phyloP scores from a whole-genome alignment of 768 basidiomycete genomes.

The Neoboletus brunneissimus region DNA sequence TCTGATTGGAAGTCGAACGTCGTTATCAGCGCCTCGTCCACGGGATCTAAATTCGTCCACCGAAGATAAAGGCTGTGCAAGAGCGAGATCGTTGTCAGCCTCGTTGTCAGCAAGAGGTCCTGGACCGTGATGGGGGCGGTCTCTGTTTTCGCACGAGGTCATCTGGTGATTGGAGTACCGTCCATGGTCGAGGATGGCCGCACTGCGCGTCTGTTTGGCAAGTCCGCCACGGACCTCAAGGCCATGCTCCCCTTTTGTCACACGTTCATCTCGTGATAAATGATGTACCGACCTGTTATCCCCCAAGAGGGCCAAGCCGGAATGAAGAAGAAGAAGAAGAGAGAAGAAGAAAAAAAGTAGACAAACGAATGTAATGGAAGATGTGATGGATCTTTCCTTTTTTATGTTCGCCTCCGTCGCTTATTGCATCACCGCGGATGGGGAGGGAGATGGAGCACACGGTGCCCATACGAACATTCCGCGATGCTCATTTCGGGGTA shows the following conservation, averaged over 20 bases:
- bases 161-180: not conserved
- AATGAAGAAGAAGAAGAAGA: not conserved
- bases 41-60: not conserved
- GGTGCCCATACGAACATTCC: slow-evolving; percentile 16
- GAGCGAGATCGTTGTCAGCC: not conserved
- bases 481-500: slow-evolving; percentile 21
- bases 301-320: not conserved
- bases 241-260: not conserved
- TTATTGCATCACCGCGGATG: slow-evolving; percentile 14
- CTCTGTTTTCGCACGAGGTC: not conserved
- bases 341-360: not conserved
- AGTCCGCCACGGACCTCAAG: not conserved
- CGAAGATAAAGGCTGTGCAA: slow-evolving; percentile 6
- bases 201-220: not conserved
- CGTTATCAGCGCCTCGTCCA: not conserved
- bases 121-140: not conserved
- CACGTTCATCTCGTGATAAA: slow-evolving; percentile 14
- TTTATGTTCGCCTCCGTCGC: slow-evolving; percentile 10
- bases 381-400: not conserved
- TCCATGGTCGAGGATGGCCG: not conserved
- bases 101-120: not conserved
- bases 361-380: slow-evolving; percentile 6
- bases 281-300: not conserved
- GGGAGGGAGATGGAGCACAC: not conserved
- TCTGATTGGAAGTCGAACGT: slow-evolving; percentile 1